Conservation (phyloP, 2,329 filamentous ascomycete genomes). For the Daldinia eschscholtzii region DNA sequence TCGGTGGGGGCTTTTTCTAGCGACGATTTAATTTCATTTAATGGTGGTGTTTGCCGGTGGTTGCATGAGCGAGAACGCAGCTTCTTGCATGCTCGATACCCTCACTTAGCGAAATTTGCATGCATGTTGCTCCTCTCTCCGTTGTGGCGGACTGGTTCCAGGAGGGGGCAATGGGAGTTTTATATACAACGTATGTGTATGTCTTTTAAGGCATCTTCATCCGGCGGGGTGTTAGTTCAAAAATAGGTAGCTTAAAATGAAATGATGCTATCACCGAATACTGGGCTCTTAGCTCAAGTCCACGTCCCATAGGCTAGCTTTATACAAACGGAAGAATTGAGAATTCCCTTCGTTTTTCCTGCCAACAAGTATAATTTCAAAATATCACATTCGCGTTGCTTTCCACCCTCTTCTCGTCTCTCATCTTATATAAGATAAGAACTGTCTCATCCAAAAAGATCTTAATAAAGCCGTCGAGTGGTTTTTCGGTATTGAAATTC, state of each 20-base stretch:
- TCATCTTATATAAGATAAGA: neutral
- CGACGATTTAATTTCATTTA: constrained; percentile 25
- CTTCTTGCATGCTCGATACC: constrained; percentile 39
- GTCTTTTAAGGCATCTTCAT: constrained; percentile 9
- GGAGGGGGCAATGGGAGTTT: constrained; percentile 26
- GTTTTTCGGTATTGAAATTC: neutral
- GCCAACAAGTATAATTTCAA: neutral
- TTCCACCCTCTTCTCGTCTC: neutral
- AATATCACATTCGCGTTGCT: neutral
- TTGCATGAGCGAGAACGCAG: constrained; percentile 31
- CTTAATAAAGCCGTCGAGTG: neutral
- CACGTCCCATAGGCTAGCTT: neutral
- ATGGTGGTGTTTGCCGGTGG: constrained; percentile 13
- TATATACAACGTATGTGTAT: constrained; percentile 17
- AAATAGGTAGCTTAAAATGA: constrained; percentile 29
- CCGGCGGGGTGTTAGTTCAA: constrained; percentile 21
- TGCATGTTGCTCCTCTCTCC: constrained; percentile 28
- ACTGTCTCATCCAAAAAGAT: neutral
- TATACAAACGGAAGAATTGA: neutral
- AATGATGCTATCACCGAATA: constrained; percentile 32
- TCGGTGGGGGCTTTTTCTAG: constrained; percentile 5
- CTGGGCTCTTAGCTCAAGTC: no score
- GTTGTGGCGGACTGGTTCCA: constrained; percentile 25
- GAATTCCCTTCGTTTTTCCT: neutral
- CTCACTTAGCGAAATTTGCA: constrained; percentile 39